These are phyloP conservation scores for Cyberlindnera bimundalis DNA, from an alignment of 805 yeast genomes.

Conservation along the genomic window DNA sequence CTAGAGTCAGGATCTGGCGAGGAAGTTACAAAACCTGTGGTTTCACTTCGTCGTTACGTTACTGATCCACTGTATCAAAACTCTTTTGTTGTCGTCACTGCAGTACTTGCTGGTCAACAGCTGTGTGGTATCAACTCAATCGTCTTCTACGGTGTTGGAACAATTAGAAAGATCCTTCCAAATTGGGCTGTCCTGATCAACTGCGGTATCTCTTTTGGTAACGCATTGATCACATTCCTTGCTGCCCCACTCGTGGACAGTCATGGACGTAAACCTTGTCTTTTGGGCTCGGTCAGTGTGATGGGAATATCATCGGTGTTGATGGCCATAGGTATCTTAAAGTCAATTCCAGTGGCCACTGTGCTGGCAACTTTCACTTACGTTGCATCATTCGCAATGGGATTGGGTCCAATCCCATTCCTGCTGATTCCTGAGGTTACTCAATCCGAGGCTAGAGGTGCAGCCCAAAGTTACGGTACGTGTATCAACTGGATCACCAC, in stretches of 20 bases:
- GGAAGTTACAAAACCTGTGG: background rate
- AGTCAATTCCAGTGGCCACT: conserved; percentile 44
- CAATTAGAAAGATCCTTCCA: conserved; percentile 71
- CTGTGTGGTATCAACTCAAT: conserved; percentile 91
- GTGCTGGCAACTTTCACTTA: conserved; percentile 66
- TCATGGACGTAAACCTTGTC: conserved; percentile 70
- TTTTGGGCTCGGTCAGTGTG: conserved; percentile 58
- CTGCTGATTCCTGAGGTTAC: conserved; percentile 85
- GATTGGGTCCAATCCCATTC: conserved; percentile 95
- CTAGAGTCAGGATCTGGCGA: conserved; percentile 1
- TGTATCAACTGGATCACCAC: conserved; percentile 90
- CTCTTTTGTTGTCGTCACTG: conserved; percentile 63
- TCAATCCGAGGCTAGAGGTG: conserved; percentile 70
- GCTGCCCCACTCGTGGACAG: conserved; percentile 77
- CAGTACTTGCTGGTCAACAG: conserved; percentile 81
- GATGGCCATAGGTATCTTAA: conserved; percentile 64
- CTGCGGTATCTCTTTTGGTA: conserved; percentile 69
- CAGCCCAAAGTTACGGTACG: conserved; percentile 92
- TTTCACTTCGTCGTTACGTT: conserved; percentile 44
- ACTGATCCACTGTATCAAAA: conserved; percentile 47
- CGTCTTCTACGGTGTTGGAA: conserved; percentile 88
- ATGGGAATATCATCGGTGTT: conserved; percentile 66
- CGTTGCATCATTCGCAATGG: conserved; percentile 84
- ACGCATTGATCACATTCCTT: conserved; percentile 67
- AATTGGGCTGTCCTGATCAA: conserved; percentile 67